These are phyloP conservation scores for Strigomonas oncopelti DNA, from an alignment of 208 protist species.

Conservation along the genomic window DNA sequence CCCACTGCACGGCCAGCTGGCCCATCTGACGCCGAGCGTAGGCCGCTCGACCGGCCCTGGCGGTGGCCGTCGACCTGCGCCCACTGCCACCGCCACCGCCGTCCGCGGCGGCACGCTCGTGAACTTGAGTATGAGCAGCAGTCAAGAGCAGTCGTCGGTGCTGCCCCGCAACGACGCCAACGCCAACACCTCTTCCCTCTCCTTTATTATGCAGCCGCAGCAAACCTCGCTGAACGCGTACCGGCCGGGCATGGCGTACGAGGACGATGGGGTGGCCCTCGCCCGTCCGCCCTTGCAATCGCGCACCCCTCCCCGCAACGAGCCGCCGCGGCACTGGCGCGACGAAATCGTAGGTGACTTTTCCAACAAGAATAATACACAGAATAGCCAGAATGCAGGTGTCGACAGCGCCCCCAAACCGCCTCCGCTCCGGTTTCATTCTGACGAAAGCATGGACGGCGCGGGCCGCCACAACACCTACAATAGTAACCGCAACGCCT, in stretches of 20 bases:
- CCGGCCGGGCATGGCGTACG: background rate
- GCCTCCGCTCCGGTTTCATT: too few relatives aligned
- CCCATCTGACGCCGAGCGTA: background rate
- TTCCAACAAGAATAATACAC: background rate
- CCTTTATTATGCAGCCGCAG: background rate
- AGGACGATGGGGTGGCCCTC: constrained; percentile 15
- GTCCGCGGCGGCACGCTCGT: background rate
- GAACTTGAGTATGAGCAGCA: constrained; percentile 10
- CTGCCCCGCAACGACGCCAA: too few relatives aligned
- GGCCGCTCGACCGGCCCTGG: too few relatives aligned
- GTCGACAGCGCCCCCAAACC: too few relatives aligned
- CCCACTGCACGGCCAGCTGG: background rate
- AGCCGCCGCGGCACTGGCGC: constrained; percentile 13
- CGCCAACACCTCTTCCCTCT: constrained; percentile 7
- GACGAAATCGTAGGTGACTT: constrained; percentile 16
- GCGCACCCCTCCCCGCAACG: constrained; percentile 17
- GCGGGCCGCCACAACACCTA: too few relatives aligned
- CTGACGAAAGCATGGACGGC: too few relatives aligned
- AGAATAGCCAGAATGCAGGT: background rate
- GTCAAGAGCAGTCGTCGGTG: too few relatives aligned
- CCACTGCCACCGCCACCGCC: background rate
- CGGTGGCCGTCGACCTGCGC: too few relatives aligned
- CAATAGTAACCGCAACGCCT: too few relatives aligned
- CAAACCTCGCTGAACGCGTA: too few relatives aligned
- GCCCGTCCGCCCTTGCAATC: constrained; percentile 17